These are phyloP conservation scores for Euphorbia pulcherrima DNA, from an alignment of 345 rosid genomes.

Conservation along the genomic window DNA sequence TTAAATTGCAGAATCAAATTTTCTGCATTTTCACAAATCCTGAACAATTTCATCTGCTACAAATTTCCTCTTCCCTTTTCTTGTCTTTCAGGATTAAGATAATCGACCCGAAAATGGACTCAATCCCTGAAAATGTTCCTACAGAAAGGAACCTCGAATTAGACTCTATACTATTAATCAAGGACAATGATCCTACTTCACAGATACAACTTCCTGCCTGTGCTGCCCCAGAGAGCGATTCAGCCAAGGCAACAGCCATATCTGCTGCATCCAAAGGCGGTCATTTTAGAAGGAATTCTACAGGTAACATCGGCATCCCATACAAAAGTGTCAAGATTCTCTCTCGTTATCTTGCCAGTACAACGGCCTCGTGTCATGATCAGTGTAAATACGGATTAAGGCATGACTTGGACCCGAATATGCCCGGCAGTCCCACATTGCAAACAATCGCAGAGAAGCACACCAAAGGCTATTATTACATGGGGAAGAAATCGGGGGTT, in stretches of 20 bases:
- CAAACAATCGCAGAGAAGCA: constrained; percentile 16
- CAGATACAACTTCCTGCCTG: background rate
- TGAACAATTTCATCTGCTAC: constrained; percentile 12
- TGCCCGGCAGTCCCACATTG: constrained; percentile 13
- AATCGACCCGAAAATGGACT: constrained; percentile 26
- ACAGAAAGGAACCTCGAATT: background rate
- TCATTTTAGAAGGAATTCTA: constrained; percentile 40
- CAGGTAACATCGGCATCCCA: constrained; percentile 37
- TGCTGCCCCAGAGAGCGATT: background rate
- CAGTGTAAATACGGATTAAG: constrained; percentile 22
- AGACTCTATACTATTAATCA: background rate
- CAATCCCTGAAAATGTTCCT: constrained; percentile 9
- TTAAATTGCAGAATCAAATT: background rate
- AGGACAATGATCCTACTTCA: background rate
- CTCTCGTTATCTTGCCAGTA: constrained; percentile 28
- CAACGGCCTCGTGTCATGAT: constrained; percentile 28
- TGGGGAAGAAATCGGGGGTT: constrained; percentile 15
- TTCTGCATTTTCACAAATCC: background rate
- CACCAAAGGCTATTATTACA: constrained; percentile 15
- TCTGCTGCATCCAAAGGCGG: constrained; percentile 22
- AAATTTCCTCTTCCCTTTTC: background rate
- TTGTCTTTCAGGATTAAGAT: constrained; percentile 15
- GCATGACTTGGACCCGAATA: background rate
- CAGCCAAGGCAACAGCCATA: constrained; percentile 10
- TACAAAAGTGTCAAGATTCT: constrained; percentile 22